A percentile compares a stretch with the other conserved stretches of the same genome.
Evolutionary conservation across 1,139 yeast genomes (phyloP).

Genomic region (Blastobotrys persicus): DNA sequence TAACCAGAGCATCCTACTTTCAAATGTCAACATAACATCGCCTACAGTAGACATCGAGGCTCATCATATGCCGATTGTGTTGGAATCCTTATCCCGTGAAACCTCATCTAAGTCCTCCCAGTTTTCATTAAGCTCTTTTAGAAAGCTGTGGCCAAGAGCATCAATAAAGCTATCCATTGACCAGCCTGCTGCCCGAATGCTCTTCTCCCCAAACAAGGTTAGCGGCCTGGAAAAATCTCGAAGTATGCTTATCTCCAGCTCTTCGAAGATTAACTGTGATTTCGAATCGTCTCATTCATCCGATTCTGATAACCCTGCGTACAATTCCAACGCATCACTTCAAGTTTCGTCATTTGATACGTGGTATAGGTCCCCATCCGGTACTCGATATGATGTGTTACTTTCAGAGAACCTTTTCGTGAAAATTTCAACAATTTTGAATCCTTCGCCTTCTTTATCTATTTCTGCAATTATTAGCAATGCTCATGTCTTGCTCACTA

Average conservation of each 20-base stretch:
- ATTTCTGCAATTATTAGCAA: slow-evolving; percentile 29
- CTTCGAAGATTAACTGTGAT: slow-evolving; percentile 34
- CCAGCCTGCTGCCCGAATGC: slow-evolving; percentile 41
- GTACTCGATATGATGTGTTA: slow-evolving; percentile 34
- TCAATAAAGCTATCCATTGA: slow-evolving; percentile 37
- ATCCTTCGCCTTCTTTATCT: slow-evolving; percentile 30
- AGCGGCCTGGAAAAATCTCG: slow-evolving; percentile 7
- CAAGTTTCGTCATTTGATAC: slow-evolving; percentile 32
- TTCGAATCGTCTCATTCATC: slow-evolving; percentile 33
- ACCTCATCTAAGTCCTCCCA: slow-evolving; percentile 6
- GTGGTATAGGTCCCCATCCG: slow-evolving; percentile 34
- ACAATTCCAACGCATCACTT: slow-evolving; percentile 29
- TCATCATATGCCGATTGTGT: slow-evolving; percentile 33
- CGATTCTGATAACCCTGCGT: slow-evolving; percentile 26
- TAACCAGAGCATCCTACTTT: slow-evolving; percentile 33
- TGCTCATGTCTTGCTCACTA: slow-evolving; percentile 30
- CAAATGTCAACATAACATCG: slow-evolving; percentile 37
- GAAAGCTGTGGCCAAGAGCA: slow-evolving; percentile 36
- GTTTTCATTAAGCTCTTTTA: slow-evolving; percentile 21
- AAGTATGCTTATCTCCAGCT: slow-evolving; percentile 32
- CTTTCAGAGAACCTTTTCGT: slow-evolving; percentile 31
- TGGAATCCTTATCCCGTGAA: slow-evolving; percentile 23
- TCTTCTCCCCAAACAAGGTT: slow-evolving; percentile 24
- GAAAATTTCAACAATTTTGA: slow-evolving; percentile 31
- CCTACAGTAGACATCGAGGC: slow-evolving; percentile 41